Evolutionary conservation across 1,284 basidiomycete species (phyloP).

Genomic region (Trametes versicolor): DNA sequence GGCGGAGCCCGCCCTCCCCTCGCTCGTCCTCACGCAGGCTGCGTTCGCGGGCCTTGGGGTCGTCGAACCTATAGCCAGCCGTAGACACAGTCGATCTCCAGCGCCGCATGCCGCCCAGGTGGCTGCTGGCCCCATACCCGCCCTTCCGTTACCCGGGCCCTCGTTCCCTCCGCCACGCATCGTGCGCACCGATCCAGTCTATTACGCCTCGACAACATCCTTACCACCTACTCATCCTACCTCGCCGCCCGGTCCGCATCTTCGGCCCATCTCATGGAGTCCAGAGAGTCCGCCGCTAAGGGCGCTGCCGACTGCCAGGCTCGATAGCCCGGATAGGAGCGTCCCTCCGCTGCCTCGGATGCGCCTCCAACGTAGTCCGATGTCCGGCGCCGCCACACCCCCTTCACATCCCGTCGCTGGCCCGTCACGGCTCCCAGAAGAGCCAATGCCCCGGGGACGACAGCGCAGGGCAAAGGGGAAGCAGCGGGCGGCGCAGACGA

Average conservation of each 20-base stretch:
- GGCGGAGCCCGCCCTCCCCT: constrained; percentile 23
- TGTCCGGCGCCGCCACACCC: constrained; percentile 5
- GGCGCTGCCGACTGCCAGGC: neutral
- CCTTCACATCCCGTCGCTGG: constrained; percentile 26
- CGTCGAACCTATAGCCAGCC: constrained; percentile 11
- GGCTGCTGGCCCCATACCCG: neutral
- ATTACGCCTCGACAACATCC: constrained; percentile 23
- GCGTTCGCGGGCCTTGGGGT: constrained; percentile 25
- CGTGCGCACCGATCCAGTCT: constrained; percentile 28
- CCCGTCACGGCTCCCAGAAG: constrained; percentile 25
- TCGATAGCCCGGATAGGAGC: constrained; percentile 26
- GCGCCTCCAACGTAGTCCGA: constrained; percentile 5
- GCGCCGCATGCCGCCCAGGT: constrained; percentile 8
- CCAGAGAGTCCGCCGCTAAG: constrained; percentile 7
- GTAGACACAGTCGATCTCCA: constrained; percentile 24
- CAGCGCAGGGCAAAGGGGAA: constrained; percentile 8
- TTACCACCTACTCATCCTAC: constrained; percentile 14
- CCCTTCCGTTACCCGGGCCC: constrained; percentile 21
- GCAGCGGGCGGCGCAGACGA: constrained; percentile 6
- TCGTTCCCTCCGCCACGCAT: constrained; percentile 21
- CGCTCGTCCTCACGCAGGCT: constrained; percentile 28
- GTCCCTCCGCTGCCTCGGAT: constrained; percentile 9
- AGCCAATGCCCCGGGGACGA: constrained; percentile 10
- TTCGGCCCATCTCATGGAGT: constrained; percentile 31
- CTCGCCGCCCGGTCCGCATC: constrained; percentile 26